These are phyloP conservation scores for Coleophoma cylindrospora DNA, from an alignment of 2,329 filamentous ascomycete species.

Conservation along the genomic window DNA sequence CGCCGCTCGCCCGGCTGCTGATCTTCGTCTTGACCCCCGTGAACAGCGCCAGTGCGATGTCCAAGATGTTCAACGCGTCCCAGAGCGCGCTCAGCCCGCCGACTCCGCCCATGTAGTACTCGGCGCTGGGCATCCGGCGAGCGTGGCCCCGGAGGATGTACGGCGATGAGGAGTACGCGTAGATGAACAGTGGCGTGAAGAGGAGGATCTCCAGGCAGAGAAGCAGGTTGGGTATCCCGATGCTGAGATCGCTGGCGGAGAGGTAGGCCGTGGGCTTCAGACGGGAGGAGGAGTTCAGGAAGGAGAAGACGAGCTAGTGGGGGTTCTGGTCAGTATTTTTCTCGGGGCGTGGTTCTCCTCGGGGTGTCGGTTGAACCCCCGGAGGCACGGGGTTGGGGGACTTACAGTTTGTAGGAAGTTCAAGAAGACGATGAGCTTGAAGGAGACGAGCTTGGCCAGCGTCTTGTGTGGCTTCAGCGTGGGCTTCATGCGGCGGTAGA, in stretches of 20 bases:
- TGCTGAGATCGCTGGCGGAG: slow-evolving; percentile 10
- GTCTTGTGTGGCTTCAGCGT: slow-evolving; percentile 5
- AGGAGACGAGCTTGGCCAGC: slow-evolving; percentile 9
- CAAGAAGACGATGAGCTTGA: slow-evolving; percentile 13
- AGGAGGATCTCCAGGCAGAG: slow-evolving; percentile 12
- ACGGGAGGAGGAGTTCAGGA: slow-evolving; percentile 7
- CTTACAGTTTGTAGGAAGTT: slow-evolving; percentile 13
- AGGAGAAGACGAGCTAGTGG: slow-evolving; percentile 8
- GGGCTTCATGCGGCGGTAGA: slow-evolving; percentile 9
- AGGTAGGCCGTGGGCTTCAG: slow-evolving; percentile 9
- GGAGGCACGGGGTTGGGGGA: too few species aligned
- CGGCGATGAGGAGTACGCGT: slow-evolving; percentile 6
- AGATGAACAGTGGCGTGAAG: slow-evolving; percentile 9
- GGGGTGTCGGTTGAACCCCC: background rate
- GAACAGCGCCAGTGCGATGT: too few species aligned
- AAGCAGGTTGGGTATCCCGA: slow-evolving; percentile 11
- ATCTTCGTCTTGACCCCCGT: too few species aligned
- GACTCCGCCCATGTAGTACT: too few species aligned
- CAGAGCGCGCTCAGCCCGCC: too few species aligned
- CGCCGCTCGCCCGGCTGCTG: too few species aligned
- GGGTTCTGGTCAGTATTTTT: background rate
- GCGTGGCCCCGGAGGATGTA: slow-evolving; percentile 1
- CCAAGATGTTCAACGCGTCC: too few species aligned
- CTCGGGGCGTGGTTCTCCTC: background rate
- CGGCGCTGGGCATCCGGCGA: too few species aligned